These are phyloP conservation scores for Obelidium mucronatum DNA, from an alignment of 192 early-diverging fungal genomes.

Conservation along the genomic window DNA sequence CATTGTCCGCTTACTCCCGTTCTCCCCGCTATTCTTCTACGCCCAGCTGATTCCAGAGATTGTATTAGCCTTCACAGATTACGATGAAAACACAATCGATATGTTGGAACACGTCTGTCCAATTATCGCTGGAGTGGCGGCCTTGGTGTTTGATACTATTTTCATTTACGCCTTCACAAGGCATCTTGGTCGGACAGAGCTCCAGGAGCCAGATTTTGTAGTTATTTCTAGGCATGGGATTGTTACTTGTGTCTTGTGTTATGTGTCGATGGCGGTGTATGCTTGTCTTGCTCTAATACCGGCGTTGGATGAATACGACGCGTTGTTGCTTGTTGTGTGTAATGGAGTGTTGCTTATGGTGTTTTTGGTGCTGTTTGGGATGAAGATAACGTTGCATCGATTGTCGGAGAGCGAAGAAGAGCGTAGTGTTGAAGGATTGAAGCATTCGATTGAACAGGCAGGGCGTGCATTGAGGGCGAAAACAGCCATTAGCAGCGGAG, in stretches of 20 bases:
- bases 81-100: not conserved
- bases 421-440: not conserved
- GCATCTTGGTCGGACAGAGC: not conserved
- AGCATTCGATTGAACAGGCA: not conserved
- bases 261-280: not conserved
- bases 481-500: not conserved
- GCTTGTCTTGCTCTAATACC: not conserved
- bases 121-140: not conserved
- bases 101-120: not conserved
- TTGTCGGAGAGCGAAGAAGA: not conserved
- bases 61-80: not conserved
- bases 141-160: not conserved
- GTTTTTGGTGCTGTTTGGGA: not conserved
- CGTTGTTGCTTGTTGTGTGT: not conserved
- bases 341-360: not conserved
- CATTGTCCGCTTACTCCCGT: not conserved
- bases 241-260: not conserved
- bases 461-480: not conserved
- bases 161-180: not conserved
- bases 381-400: not conserved
- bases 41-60: slow-evolving; percentile 5
- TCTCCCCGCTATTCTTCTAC: slow-evolving; percentile 23
- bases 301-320: not conserved
- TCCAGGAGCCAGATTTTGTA: not conserved
- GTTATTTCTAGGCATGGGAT: not conserved